phyloP scores from a whole-genome alignment of 768 basidiomycete species.

The Termitomyces eurrhizus region DNA sequence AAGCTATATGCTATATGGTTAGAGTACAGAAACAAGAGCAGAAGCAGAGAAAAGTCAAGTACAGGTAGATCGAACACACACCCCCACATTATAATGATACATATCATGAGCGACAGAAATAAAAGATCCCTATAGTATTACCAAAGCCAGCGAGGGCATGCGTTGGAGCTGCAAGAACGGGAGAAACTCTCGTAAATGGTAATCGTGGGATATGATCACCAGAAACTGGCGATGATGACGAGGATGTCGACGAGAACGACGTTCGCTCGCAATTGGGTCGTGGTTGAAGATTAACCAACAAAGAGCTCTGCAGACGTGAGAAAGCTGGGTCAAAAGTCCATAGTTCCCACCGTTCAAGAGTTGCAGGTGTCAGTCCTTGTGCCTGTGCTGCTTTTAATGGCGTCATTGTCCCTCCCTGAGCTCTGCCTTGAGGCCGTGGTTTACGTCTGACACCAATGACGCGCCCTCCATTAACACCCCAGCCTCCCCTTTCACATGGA shows the following conservation, averaged over 20 bases:
- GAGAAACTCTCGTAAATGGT: constrained; percentile 77
- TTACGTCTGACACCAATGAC: constrained; percentile 71
- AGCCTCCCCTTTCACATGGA: constrained; percentile 71
- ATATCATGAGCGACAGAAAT: constrained; percentile 23
- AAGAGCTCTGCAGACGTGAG: constrained; percentile 43
- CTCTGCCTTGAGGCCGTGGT: constrained; percentile 40
- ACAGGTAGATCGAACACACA: not conserved
- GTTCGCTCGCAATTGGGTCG: constrained; percentile 16
- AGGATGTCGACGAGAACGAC: constrained; percentile 19
- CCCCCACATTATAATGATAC: not conserved
- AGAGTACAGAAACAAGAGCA: not conserved
- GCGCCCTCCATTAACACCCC: constrained; percentile 58
- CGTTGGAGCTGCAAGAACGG: constrained; percentile 46
- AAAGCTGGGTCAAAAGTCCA: constrained; percentile 70
- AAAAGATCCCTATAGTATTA: constrained; percentile 67
- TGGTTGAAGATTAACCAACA: constrained; percentile 43
- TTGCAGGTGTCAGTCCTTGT: constrained; percentile 55
- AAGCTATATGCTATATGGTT: not conserved
- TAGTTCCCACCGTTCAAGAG: constrained; percentile 78
- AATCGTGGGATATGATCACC: constrained; percentile 46
- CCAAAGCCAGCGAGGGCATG: constrained; percentile 71
- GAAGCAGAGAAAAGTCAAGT: not conserved
- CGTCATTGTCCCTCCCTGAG: constrained; percentile 17
- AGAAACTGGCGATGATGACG: constrained; percentile 15
- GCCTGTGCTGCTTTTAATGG: constrained; percentile 12